phyloP scores from a whole-genome alignment of 2,329 filamentous ascomycete species.

The Nakataea oryzae region DNA sequence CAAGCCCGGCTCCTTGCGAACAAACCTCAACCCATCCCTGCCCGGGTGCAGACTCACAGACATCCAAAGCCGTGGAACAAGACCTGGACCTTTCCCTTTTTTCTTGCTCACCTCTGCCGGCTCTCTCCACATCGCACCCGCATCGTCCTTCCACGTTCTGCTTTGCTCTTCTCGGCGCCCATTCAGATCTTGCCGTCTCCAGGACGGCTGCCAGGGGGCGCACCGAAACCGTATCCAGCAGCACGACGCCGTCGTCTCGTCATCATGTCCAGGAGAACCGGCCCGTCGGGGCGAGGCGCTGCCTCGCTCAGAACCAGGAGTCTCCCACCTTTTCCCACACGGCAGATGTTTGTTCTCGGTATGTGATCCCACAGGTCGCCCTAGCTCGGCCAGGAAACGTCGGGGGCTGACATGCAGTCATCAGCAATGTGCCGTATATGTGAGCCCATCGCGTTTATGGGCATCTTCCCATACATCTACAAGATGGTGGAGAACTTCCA shows the following conservation, averaged over 20 bases:
- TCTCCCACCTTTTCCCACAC: constrained; percentile 23
- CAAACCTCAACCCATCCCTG: neutral
- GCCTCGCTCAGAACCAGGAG: neutral
- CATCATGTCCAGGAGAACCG: neutral
- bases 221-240: neutral
- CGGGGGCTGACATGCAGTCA: neutral
- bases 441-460: constrained; percentile 99
- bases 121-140: neutral
- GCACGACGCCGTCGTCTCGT: neutral
- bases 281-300: neutral
- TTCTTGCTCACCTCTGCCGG: neutral
- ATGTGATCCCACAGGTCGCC: constrained; percentile 7
- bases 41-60: neutral
- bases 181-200: neutral
- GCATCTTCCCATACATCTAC: constrained; percentile 97
- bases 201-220: neutral
- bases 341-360: constrained; percentile 26
- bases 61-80: neutral
- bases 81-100: neutral
- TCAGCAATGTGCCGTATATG: constrained; percentile 87
- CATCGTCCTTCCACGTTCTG: neutral
- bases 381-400: no score
- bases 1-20: neutral
- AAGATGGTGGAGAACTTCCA: constrained; percentile 93
- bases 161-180: neutral